A percentile compares a stretch with the other conserved stretches of the same genome.
These are phyloP conservation scores for Colletotrichum paranaense DNA, from an alignment of 2,329 filamentous ascomycete genomes.

Conservation along the genomic window DNA sequence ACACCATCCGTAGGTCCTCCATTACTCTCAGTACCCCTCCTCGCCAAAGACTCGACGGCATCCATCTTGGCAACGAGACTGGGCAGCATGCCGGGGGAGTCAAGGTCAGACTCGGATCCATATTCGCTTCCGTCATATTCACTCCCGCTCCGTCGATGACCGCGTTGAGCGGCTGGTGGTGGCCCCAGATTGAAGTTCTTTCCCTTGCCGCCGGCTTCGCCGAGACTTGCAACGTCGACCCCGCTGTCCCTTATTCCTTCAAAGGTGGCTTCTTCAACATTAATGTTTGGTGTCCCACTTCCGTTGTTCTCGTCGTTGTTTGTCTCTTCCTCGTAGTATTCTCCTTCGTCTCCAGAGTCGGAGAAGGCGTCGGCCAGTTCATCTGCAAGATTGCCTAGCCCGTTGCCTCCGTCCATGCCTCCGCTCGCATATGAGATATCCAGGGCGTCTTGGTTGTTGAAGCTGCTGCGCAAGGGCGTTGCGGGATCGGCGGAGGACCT, in stretches of 20 bases:
- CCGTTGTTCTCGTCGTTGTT: conserved; percentile 46
- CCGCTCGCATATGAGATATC: conserved; percentile 59
- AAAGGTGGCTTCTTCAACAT: conserved; percentile 39
- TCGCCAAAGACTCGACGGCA: conserved; percentile 76
- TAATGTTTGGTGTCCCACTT: conserved; percentile 36
- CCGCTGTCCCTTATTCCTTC: conserved; percentile 54
- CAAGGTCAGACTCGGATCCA: conserved; percentile 77
- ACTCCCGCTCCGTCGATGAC: conserved; percentile 64
- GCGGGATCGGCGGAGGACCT: conserved; percentile 63
- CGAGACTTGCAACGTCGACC: conserved; percentile 49
- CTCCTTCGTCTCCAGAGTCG: conserved; percentile 71
- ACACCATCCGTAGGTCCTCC: conserved; percentile 74
- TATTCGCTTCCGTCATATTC: conserved; percentile 81
- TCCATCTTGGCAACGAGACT: conserved; percentile 77
- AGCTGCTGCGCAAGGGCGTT: conserved; percentile 60
- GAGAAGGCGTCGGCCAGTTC: conserved; percentile 81
- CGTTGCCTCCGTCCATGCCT: conserved; percentile 59
- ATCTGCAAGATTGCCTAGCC: conserved; percentile 82
- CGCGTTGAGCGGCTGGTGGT: conserved; percentile 54
- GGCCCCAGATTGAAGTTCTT: conserved; percentile 57
- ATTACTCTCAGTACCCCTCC: conserved; percentile 73
- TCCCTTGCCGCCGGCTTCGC: conserved; percentile 39
- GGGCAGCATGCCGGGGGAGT: conserved; percentile 74
- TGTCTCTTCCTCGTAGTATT: conserved; percentile 52
- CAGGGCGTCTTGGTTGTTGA: conserved; percentile 59